Evolutionary conservation across 805 yeast species (phyloP).

Genomic region (Helenozyma baotianmanensis): DNA sequence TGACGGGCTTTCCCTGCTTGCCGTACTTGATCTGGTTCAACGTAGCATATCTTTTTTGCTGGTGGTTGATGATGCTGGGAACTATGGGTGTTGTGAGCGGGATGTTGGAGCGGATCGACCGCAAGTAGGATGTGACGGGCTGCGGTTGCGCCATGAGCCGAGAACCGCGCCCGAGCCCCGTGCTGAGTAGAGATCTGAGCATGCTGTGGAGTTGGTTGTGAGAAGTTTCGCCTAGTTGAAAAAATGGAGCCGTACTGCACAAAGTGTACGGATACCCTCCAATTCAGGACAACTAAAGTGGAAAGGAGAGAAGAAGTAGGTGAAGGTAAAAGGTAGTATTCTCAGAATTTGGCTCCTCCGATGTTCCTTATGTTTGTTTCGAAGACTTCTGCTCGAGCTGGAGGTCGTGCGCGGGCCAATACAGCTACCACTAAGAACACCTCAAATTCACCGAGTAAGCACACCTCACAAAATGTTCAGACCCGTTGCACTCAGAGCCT

Average conservation of each 20-base stretch:
- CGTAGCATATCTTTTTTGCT: slow-evolving; percentile 58
- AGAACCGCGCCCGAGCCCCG: slow-evolving; percentile 4
- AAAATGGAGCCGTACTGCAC: slow-evolving; percentile 1
- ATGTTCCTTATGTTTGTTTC: no score
- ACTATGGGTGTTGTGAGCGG: slow-evolving; percentile 9
- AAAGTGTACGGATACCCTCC: no score
- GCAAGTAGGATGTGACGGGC: slow-evolving; percentile 8
- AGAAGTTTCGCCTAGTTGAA: neutral
- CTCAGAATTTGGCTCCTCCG: no score
- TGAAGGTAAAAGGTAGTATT: no score
- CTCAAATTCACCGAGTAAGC: neutral
- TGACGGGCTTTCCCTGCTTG: slow-evolving; percentile 43
- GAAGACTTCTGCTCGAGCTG: no score
- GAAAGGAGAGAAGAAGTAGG: no score
- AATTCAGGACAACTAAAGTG: no score
- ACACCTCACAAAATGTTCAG: slow-evolving; percentile 25
- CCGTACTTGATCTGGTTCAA: slow-evolving; percentile 76
- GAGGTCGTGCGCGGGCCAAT: slow-evolving; percentile 5
- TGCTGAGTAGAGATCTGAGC: slow-evolving; percentile 13
- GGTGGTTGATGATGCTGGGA: slow-evolving; percentile 2
- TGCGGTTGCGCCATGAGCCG: slow-evolving; percentile 2
- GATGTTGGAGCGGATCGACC: slow-evolving; percentile 14
- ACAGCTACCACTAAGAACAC: slow-evolving; percentile 1
- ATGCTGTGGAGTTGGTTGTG: slow-evolving; percentile 1
- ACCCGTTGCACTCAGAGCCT: slow-evolving; percentile 22